These are phyloP conservation scores for Huntiella moniliformis DNA, from an alignment of 2,329 filamentous ascomycete species.

Conservation along the genomic window DNA sequence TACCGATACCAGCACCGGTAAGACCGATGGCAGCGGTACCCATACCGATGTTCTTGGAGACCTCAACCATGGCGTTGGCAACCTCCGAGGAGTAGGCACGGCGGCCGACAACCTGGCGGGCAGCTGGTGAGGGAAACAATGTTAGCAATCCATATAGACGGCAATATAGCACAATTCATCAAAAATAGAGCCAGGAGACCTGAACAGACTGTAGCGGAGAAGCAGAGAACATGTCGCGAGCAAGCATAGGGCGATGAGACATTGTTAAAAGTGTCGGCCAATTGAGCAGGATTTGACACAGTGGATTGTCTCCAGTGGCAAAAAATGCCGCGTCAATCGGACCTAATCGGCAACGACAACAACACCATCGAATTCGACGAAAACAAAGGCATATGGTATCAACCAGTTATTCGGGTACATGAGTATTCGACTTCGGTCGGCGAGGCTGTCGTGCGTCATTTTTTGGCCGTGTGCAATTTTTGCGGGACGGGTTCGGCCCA, in stretches of 20 bases:
- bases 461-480: neutral
- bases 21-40: constrained; percentile 80
- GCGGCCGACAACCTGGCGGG: constrained; percentile 34
- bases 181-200: no score
- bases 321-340: no score
- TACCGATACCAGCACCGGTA: constrained; percentile 84
- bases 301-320: no score
- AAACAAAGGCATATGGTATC: no score
- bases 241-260: neutral
- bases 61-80: constrained; percentile 72
- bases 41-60: constrained; percentile 83
- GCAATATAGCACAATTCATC: no score
- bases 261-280: neutral
- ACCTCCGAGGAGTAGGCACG: constrained; percentile 78
- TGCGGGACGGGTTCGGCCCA: no score
- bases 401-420: no score
- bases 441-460: neutral
- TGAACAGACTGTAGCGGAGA: neutral
- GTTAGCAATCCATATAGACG: constrained; percentile 6
- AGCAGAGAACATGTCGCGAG: neutral
- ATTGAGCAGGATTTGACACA: no score
- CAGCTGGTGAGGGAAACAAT: constrained; percentile 7
- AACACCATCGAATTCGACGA: no score
- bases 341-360: no score
- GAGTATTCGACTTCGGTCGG: no score